Conservation (phyloP, 257 asterid species). For the Cruciata laevipes region DNA sequence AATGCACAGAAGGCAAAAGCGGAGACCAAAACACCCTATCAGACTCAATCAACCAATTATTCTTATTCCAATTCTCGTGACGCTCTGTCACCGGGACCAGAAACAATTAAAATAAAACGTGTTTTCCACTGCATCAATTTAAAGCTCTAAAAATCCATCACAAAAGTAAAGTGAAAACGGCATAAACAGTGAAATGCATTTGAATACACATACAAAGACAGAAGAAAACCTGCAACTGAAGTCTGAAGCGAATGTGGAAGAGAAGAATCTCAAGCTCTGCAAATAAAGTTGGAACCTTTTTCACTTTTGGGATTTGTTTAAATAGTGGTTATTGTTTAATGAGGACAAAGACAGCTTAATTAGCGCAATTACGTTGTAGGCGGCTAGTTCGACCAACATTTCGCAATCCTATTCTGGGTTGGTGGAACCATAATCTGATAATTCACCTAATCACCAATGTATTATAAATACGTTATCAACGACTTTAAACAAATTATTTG, state of each 20-base stretch:
- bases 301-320: neutral
- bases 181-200: neutral
- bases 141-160: neutral
- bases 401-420: neutral
- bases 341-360: neutral
- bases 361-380: neutral
- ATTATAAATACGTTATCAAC: too few relatives aligned
- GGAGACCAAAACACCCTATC: neutral
- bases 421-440: neutral
- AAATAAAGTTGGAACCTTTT: neutral
- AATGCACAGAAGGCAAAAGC: neutral
- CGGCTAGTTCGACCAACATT: neutral
- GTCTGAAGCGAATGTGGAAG: neutral
- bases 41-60: neutral
- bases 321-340: neutral
- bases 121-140: neutral
- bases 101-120: neutral
- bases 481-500: too few relatives aligned
- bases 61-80: neutral
- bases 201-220: neutral
- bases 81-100: neutral
- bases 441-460: neutral
- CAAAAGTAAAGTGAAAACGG: neutral
- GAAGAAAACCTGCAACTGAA: constrained; percentile 15
- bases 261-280: neutral